Conservation (phyloP, 306 rosid genomes). For the Lupinus albus region DNA sequence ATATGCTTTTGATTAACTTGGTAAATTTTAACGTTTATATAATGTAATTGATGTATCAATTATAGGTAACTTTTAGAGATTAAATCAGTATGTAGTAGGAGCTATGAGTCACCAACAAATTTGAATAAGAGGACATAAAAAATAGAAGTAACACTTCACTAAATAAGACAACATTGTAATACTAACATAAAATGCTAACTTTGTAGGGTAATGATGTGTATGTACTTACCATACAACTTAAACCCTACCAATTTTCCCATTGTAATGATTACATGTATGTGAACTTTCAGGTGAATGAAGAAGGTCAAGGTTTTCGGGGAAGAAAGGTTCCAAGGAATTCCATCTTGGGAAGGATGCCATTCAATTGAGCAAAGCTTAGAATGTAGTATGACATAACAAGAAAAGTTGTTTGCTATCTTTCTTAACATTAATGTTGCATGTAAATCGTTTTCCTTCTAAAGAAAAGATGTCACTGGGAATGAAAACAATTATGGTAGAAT, state of each 20-base stretch:
- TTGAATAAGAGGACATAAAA: not conserved
- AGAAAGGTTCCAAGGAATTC: slow-evolving; percentile 52
- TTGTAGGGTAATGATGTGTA: not conserved
- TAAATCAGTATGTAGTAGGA: not conserved
- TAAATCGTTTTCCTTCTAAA: slow-evolving; percentile 41
- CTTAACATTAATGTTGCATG: slow-evolving; percentile 40
- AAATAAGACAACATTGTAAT: slow-evolving; percentile 30
- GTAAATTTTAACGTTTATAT: not conserved
- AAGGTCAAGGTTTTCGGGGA: slow-evolving; percentile 49
- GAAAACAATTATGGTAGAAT: slow-evolving; percentile 38
- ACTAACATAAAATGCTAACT: slow-evolving; percentile 17
- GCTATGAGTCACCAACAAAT: not conserved
- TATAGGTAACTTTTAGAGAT: not conserved
- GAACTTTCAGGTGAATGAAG: slow-evolving; percentile 56
- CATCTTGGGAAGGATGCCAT: slow-evolving; percentile 49
- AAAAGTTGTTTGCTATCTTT: slow-evolving; percentile 41
- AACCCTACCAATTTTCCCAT: slow-evolving; percentile 15
- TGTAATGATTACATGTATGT: slow-evolving; percentile 36
- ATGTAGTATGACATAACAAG: slow-evolving; percentile 35
- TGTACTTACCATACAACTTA: slow-evolving; percentile 17
- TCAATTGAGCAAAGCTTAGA: slow-evolving; percentile 46
- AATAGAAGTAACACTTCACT: not conserved
- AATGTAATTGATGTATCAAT: slow-evolving; percentile 7
- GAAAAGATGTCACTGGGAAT: slow-evolving; percentile 59
- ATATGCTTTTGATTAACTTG: slow-evolving; percentile 15